Evolutionary conservation across 805 yeast species (phyloP).

Genomic region (Peterozyma xylosa): DNA sequence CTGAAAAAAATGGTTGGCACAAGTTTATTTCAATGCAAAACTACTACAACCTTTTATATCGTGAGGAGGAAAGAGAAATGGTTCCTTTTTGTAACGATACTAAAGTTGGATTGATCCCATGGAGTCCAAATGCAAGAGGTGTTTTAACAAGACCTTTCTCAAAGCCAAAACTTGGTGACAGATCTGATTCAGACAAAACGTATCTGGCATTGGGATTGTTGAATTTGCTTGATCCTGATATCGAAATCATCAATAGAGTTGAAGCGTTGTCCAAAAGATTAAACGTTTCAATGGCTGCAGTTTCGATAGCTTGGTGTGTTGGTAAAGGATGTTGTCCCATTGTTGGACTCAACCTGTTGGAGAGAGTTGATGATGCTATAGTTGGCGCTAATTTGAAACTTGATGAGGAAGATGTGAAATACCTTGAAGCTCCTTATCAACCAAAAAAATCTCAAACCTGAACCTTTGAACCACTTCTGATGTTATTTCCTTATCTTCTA

Average conservation of each 20-base stretch:
- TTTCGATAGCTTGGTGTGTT: conserved; percentile 48
- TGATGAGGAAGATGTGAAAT: conserved; percentile 26
- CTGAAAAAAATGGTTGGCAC: conserved; percentile 49
- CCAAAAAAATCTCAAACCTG: conserved; percentile 10
- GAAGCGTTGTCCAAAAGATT: conserved; percentile 43
- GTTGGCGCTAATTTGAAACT: conserved; percentile 32
- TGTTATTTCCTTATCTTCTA: no score
- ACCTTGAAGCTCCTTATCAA: conserved; percentile 29
- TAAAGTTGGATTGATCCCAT: conserved; percentile 51
- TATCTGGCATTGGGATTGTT: conserved; percentile 12
- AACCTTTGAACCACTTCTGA: no score
- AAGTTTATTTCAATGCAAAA: conserved; percentile 57
- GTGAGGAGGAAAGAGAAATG: conserved; percentile 65
- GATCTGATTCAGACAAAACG: neutral
- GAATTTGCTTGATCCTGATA: conserved; percentile 17
- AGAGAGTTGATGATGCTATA: conserved; percentile 46
- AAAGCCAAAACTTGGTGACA: neutral
- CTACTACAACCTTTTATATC: conserved; percentile 43
- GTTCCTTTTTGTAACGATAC: conserved; percentile 44
- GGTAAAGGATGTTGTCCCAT: conserved; percentile 47
- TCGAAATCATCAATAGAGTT: conserved; percentile 36
- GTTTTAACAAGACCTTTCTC: conserved; percentile 39
- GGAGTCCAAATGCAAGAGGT: conserved; percentile 56
- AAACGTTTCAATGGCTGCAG: conserved; percentile 42
- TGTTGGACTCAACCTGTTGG: conserved; percentile 40